phyloP scores from a whole-genome alignment of 345 rosid species.

The Linum lewisii region DNA sequence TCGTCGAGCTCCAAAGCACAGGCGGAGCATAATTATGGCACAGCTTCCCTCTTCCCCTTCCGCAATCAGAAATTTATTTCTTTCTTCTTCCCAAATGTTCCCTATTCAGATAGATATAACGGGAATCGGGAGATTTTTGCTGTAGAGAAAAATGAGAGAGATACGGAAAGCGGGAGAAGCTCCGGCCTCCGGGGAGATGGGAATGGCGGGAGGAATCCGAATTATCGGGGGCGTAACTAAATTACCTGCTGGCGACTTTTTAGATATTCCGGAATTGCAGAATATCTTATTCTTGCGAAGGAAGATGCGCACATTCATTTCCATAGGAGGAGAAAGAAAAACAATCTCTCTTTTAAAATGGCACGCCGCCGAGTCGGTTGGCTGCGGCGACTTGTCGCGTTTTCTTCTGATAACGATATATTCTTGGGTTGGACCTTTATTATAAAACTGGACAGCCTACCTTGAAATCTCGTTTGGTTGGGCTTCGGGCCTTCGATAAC shows the following conservation, averaged over 20 bases:
- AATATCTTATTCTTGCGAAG: too few relatives aligned
- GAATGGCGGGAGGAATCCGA: conserved; percentile 19
- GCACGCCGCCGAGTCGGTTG: too few relatives aligned
- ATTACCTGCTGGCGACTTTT: not conserved
- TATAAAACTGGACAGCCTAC: too few relatives aligned
- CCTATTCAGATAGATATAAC: not conserved
- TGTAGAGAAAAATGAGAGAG: not conserved
- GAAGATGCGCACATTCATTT: not conserved
- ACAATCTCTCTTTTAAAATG: too few relatives aligned
- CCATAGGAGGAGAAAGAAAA: too few relatives aligned
- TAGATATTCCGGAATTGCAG: too few relatives aligned
- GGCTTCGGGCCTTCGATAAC: too few relatives aligned
- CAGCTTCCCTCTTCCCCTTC: not conserved
- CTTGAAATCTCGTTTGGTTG: too few relatives aligned
- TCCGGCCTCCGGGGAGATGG: not conserved
- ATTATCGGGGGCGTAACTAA: not conserved
- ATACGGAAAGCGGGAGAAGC: not conserved
- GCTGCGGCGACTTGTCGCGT: too few relatives aligned
- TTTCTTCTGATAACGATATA: too few relatives aligned
- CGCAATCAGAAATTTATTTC: not conserved
- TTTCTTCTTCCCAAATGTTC: not conserved
- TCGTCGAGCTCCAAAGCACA: conserved; percentile 34
- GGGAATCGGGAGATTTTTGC: not conserved
- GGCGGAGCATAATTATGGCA: conserved; percentile 38
- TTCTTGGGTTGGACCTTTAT: too few relatives aligned